Evolutionary conservation across 768 basidiomycete species (phyloP).

Genomic region (Boletus huronensis): DNA sequence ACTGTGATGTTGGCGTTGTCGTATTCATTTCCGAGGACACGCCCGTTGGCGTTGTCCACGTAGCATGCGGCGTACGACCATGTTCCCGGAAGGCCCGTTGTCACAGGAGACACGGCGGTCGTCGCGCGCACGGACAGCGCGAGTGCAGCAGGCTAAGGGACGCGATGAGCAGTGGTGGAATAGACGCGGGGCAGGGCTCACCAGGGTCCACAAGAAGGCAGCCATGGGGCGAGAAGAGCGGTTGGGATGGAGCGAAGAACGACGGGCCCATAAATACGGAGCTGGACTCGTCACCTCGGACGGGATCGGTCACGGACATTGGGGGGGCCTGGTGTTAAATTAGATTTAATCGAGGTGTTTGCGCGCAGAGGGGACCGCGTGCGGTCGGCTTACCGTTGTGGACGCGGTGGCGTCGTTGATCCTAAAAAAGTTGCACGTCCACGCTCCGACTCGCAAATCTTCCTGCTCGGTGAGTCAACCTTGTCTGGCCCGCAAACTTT

Average conservation of each 20-base stretch:
- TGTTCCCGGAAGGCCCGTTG: conserved; percentile 45
- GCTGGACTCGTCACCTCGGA: too few relatives aligned
- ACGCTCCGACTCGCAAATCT: conserved; percentile 57
- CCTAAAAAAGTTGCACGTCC: conserved; percentile 35
- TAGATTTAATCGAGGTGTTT: too few relatives aligned
- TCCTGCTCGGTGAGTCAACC: conserved; percentile 69
- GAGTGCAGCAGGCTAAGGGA: background rate
- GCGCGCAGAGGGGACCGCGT: too few relatives aligned
- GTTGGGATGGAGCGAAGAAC: too few relatives aligned
- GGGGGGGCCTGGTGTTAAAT: too few relatives aligned
- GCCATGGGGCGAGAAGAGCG: too few relatives aligned
- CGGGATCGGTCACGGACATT: too few relatives aligned
- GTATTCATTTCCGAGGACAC: conserved; percentile 47
- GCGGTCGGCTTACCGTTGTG: conserved; percentile 28
- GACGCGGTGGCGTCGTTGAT: conserved; percentile 30
- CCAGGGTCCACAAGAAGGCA: too few relatives aligned
- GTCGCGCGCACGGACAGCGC: background rate
- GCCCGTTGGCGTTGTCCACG: conserved; percentile 69
- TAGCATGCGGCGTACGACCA: conserved; percentile 68
- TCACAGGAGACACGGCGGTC: conserved; percentile 36
- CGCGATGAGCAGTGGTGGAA: background rate
- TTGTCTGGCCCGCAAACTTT: conserved; percentile 50
- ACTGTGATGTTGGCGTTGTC: conserved; percentile 48
- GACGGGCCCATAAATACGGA: too few relatives aligned
- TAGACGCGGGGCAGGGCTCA: background rate